Evolutionary conservation across 1,139 yeast species (phyloP).

Genomic region (Lodderomyces elongisporus): DNA sequence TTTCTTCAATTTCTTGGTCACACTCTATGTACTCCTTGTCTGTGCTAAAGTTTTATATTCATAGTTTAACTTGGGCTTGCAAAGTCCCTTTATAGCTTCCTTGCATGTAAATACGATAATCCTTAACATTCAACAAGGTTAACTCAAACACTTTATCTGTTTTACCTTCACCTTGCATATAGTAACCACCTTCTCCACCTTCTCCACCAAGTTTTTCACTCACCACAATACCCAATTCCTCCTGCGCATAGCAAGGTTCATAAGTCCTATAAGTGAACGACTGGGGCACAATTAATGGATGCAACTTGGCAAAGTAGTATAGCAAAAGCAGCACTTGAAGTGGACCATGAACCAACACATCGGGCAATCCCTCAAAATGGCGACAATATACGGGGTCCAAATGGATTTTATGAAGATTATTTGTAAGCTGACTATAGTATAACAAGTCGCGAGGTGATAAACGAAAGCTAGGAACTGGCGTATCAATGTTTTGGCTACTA

Average conservation of each 20-base stretch:
- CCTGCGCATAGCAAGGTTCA: constrained; percentile 29
- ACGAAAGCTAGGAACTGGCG: neutral
- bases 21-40: too few species aligned
- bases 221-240: constrained; percentile 8
- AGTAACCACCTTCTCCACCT: too few species aligned
- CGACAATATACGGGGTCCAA: constrained; percentile 53
- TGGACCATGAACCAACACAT: constrained; percentile 77
- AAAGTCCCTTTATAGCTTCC: constrained; percentile 10
- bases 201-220: constrained; percentile 4
- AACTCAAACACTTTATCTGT: constrained; percentile 11
- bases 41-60: neutral
- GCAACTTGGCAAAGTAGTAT: constrained; percentile 37
- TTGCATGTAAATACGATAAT: constrained; percentile 9
- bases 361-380: constrained; percentile 53
- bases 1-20: too few species aligned
- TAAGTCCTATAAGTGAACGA: constrained; percentile 45
- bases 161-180: constrained; percentile 5
- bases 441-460: constrained; percentile 12
- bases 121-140: constrained; percentile 6
- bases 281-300: constrained; percentile 16
- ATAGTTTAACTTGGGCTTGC: neutral
- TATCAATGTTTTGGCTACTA: neutral
- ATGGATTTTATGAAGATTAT: constrained; percentile 82
- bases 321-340: constrained; percentile 56
- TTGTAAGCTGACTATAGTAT: constrained; percentile 68